Conservation (phyloP, 805 yeast species). For the Ogataea henricii region DNA sequence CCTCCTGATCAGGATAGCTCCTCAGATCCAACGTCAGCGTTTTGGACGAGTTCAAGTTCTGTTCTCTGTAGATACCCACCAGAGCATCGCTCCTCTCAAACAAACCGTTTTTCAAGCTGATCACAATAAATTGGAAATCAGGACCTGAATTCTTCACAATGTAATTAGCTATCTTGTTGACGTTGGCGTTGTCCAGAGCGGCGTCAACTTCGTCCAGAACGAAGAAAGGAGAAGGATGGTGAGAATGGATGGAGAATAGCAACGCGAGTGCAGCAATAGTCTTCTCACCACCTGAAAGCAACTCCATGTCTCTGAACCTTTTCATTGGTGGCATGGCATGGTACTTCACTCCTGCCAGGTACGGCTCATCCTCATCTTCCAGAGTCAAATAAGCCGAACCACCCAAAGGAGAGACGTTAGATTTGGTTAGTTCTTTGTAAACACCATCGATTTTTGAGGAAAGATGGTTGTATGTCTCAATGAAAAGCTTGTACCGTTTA, state of each 20-base stretch:
- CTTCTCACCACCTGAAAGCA: slow-evolving; percentile 94
- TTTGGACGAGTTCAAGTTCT: slow-evolving; percentile 66
- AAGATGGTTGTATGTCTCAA: slow-evolving; percentile 74
- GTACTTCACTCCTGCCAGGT: slow-evolving; percentile 75
- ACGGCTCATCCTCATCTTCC: slow-evolving; percentile 91
- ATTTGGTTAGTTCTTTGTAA: slow-evolving; percentile 83
- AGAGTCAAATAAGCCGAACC: slow-evolving; percentile 90
- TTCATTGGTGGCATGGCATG: slow-evolving; percentile 97
- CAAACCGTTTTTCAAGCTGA: slow-evolving; percentile 82
- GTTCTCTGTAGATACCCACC: slow-evolving; percentile 91
- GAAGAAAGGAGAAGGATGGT: slow-evolving; percentile 92
- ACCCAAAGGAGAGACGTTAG: slow-evolving; percentile 72
- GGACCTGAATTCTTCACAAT: slow-evolving; percentile 75
- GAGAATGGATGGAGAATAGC: slow-evolving; percentile 86
- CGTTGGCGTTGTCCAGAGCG: slow-evolving; percentile 89
- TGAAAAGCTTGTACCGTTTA: slow-evolving; percentile 63
- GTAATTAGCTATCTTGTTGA: slow-evolving; percentile 82
- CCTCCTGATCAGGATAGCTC: slow-evolving; percentile 48
- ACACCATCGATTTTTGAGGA: slow-evolving; percentile 69
- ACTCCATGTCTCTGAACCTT: slow-evolving; percentile 88
- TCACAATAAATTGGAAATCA: slow-evolving; percentile 86
- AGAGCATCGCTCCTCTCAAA: slow-evolving; percentile 88
- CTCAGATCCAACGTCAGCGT: slow-evolving; percentile 74
- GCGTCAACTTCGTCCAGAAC: slow-evolving; percentile 98
- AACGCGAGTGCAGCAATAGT: slow-evolving; percentile 95